These are phyloP conservation scores for Perilla frutescens DNA, from an alignment of 257 asterid species.

Conservation along the genomic window DNA sequence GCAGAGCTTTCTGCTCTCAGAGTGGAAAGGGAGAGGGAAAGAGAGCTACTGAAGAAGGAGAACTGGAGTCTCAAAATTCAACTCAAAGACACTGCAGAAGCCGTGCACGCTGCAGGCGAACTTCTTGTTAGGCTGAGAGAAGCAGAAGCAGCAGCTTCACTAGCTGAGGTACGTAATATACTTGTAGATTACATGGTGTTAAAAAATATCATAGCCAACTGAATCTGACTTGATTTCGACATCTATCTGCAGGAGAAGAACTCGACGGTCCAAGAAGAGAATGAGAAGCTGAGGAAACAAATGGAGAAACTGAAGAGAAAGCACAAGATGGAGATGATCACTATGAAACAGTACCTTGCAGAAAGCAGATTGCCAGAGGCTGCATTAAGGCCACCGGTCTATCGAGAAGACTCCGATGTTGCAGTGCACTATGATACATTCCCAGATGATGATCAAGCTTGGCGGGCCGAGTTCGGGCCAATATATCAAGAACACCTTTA, in stretches of 20 bases:
- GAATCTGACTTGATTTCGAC: too few species aligned
- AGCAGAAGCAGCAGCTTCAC: conserved; percentile 84
- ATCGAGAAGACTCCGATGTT: conserved; percentile 59
- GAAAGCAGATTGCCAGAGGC: conserved; percentile 94
- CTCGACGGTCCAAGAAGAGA: conserved; percentile 64
- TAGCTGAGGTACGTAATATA: conserved; percentile 69
- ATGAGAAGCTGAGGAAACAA: conserved; percentile 73
- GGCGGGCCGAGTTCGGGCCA: conserved; percentile 99
- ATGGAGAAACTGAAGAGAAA: conserved; percentile 84
- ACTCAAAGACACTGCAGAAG: conserved; percentile 96
- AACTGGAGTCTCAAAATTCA: conserved; percentile 71
- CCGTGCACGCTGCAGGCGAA: conserved; percentile 98
- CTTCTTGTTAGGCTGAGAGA: conserved; percentile 86
- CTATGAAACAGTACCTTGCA: conserved; percentile 95
- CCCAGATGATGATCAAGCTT: conserved; percentile 78
- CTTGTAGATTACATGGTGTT: too few species aligned
- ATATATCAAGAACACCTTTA: conserved; percentile 84
- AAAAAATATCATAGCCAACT: too few species aligned
- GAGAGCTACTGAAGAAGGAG: conserved; percentile 76
- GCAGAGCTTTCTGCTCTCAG: conserved; percentile 93
- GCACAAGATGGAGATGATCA: conserved; percentile 96
- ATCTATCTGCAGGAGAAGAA: conserved; percentile 60
- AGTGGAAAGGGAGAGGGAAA: conserved; percentile 82
- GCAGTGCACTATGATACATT: conserved; percentile 15
- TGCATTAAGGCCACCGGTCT: conserved; percentile 62